Evolutionary conservation across 768 basidiomycete species (phyloP).

Genomic region (Podaxis sp.): DNA sequence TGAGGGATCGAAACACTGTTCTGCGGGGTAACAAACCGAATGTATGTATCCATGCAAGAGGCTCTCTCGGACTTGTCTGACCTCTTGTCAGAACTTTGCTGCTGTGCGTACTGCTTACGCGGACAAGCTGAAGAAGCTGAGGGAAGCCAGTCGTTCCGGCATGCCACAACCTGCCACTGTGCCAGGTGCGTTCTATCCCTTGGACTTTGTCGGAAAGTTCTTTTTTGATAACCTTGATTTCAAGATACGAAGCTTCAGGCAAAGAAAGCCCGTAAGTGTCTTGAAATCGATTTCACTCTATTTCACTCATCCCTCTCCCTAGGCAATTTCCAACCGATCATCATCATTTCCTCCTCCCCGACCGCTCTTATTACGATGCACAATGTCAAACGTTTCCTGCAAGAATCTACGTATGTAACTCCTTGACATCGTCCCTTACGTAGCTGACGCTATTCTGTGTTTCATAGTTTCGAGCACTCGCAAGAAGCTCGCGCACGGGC

Average conservation of each 20-base stretch:
- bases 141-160: slow-evolving; percentile 62
- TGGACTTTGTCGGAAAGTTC: neutral
- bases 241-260: slow-evolving; percentile 59
- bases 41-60: slow-evolving; percentile 42
- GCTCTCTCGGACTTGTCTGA: neutral
- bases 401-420: slow-evolving; percentile 72
- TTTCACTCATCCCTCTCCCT: neutral
- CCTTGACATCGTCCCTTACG: neutral
- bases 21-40: slow-evolving; percentile 82
- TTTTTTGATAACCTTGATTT: neutral
- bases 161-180: slow-evolving; percentile 39
- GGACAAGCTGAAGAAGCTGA: slow-evolving; percentile 78
- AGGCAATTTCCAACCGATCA: slow-evolving; percentile 85
- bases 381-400: slow-evolving; percentile 92
- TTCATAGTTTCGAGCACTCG: slow-evolving; percentile 66
- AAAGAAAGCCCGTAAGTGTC: slow-evolving; percentile 66
- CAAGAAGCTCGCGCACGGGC: slow-evolving; percentile 72
- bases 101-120: slow-evolving; percentile 62
- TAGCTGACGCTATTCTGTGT: neutral
- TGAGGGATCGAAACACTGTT: slow-evolving; percentile 80
- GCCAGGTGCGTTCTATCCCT: slow-evolving; percentile 30
- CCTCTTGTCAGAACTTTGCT: slow-evolving; percentile 70
- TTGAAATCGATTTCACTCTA: neutral
- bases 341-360: slow-evolving; percentile 95
- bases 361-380: slow-evolving; percentile 97